Evolutionary conservation across 306 rosid species (phyloP).

Genomic region (Carpinus viminea): DNA sequence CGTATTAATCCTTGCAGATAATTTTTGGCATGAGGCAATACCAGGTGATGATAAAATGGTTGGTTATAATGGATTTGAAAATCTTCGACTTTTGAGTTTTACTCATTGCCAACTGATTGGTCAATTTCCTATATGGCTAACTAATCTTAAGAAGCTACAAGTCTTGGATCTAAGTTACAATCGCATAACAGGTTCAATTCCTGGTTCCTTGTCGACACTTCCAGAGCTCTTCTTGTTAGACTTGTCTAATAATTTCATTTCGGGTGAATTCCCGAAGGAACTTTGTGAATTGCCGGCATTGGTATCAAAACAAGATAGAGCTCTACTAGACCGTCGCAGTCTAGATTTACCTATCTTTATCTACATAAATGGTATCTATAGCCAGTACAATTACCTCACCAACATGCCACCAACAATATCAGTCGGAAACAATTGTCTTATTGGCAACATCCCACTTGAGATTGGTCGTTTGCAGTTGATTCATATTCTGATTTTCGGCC

Average conservation of each 20-base stretch:
- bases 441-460: constrained; percentile 4
- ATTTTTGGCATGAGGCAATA: not conserved
- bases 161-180: not conserved
- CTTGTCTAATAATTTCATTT: not conserved
- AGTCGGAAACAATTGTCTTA: too few relatives aligned
- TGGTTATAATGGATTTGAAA: not conserved
- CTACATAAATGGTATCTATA: too few relatives aligned
- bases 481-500: not conserved
- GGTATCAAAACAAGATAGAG: not conserved
- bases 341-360: too few relatives aligned
- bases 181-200: constrained; percentile 5
- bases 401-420: too few relatives aligned
- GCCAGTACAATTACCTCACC: too few relatives aligned
- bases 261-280: constrained; percentile 7
- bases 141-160: constrained; percentile 2
- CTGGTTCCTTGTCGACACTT: not conserved
- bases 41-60: not conserved
- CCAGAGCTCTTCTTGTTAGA: not conserved
- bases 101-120: not conserved
- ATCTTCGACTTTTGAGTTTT: not conserved
- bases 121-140: constrained; percentile 1
- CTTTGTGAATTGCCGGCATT: constrained; percentile 1
- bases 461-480: constrained; percentile 1
- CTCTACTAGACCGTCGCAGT: not conserved
- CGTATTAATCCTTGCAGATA: not conserved